Evolutionary conservation across 2,329 filamentous ascomycete genomes (phyloP).

Genomic region (Hansfordia pulvinata): DNA sequence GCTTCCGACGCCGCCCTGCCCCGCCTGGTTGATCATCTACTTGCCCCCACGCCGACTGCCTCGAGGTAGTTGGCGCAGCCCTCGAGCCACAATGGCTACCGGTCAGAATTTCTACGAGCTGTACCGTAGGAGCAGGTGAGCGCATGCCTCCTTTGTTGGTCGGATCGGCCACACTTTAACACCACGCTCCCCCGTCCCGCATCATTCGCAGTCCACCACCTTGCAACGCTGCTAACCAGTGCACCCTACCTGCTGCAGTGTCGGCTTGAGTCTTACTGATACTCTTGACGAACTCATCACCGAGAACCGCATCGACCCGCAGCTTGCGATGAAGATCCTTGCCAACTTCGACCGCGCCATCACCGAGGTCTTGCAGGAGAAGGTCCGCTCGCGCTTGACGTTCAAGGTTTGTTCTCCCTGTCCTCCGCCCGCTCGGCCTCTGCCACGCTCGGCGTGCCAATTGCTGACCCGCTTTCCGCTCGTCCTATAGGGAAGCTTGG

Average conservation of each 20-base stretch:
- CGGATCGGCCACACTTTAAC: too few relatives aligned
- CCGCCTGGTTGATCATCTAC: too few relatives aligned
- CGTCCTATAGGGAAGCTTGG: constrained; percentile 65
- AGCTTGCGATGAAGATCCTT: constrained; percentile 97
- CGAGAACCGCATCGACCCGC: constrained; percentile 87
- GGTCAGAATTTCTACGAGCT: constrained; percentile 73
- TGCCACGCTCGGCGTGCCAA: not conserved
- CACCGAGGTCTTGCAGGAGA: constrained; percentile 80
- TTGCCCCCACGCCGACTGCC: too few relatives aligned
- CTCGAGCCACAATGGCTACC: too few relatives aligned
- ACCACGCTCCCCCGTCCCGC: too few relatives aligned
- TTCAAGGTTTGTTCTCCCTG: constrained; percentile 75
- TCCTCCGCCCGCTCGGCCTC: too few relatives aligned
- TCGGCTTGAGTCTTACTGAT: constrained; percentile 86
- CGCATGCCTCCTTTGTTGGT: too few relatives aligned
- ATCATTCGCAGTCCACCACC: too few relatives aligned
- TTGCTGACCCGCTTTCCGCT: too few relatives aligned
- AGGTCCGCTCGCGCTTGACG: constrained; percentile 77
- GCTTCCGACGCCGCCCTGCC: too few relatives aligned
- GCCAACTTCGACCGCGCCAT: constrained; percentile 91
- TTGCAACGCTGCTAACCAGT: constrained; percentile 7
- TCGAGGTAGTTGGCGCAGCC: too few relatives aligned
- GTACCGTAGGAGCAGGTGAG: constrained; percentile 98
- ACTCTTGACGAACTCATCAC: constrained; percentile 95
- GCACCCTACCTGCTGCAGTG: constrained; percentile 38